phyloP scores from a whole-genome alignment of 768 basidiomycete species.

The Amanita thiersii region DNA sequence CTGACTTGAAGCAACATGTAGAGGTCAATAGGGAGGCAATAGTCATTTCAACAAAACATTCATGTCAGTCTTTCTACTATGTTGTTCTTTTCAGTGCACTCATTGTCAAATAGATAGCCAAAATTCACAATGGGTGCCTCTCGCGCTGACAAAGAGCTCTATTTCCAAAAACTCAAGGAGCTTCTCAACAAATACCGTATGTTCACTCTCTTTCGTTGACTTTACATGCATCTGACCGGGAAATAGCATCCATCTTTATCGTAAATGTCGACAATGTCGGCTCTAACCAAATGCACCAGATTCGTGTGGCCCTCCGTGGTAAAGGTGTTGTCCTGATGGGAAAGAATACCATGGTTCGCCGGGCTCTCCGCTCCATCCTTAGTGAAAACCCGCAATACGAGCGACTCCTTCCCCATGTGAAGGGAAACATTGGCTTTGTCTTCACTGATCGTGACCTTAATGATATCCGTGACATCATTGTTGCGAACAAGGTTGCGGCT shows the following conservation, averaged over 20 bases:
- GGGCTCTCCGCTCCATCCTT: conserved; percentile 89
- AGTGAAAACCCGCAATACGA: conserved; percentile 90
- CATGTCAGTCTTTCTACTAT: conserved; percentile 14
- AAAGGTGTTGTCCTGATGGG: conserved; percentile 98
- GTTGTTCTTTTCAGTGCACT: conserved; percentile 4
- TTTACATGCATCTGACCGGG: conserved; percentile 8
- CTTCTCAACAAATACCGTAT: conserved; percentile 84
- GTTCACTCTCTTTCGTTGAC: conserved; percentile 22
- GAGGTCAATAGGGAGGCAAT: conserved; percentile 95
- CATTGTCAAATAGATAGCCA: conserved; percentile 17
- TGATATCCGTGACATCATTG: conserved; percentile 88
- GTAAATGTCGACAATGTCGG: conserved; percentile 99
- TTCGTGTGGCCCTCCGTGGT: conserved; percentile 91
- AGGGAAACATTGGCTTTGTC: conserved; percentile 98
- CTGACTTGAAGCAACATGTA: conserved; percentile 17
- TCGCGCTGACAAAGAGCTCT: conserved; percentile 82
- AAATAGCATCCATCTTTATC: conserved; percentile 88
- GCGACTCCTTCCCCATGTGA: conserved; percentile 91
- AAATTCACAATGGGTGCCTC: conserved; percentile 77
- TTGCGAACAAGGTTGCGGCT: conserved; percentile 96
- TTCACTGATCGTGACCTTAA: conserved; percentile 91
- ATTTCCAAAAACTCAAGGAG: conserved; percentile 92
- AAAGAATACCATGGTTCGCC: conserved; percentile 99
- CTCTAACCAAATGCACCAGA: conserved; percentile 99
- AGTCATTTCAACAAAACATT: conserved; percentile 23